Evolutionary conservation across 208 protist species (phyloP).

Genomic region (Polymyxa betae): DNA sequence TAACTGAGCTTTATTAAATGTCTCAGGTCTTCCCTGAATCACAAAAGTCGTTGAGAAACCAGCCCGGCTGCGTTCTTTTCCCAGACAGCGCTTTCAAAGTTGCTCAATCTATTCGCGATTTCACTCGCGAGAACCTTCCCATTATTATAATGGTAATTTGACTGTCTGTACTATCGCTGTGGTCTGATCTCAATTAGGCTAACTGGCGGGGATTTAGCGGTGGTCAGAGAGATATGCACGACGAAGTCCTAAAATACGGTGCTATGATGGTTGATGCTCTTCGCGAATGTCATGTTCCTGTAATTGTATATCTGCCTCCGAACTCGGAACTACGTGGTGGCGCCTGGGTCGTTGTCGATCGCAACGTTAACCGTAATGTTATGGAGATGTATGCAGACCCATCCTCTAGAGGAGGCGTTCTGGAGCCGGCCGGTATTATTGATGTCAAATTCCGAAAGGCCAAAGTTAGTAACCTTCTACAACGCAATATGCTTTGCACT

Average conservation of each 20-base stretch:
- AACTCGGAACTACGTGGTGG: slow-evolving; percentile 91
- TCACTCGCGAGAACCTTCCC: slow-evolving; percentile 91
- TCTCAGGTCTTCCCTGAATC: not conserved
- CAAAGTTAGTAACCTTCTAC: slow-evolving; percentile 76
- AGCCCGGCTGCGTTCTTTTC: slow-evolving; percentile 83
- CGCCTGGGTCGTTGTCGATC: slow-evolving; percentile 96
- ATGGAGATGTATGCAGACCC: slow-evolving; percentile 96
- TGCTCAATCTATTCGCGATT: slow-evolving; percentile 93
- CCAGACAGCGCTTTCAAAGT: slow-evolving; percentile 96
- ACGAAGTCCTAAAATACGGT: slow-evolving; percentile 98
- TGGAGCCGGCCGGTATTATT: slow-evolving; percentile 90
- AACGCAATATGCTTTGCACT: not conserved
- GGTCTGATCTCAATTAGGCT: slow-evolving; percentile 71
- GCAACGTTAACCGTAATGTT: slow-evolving; percentile 91
- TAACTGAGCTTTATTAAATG: not conserved
- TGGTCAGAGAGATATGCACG: slow-evolving; percentile 97
- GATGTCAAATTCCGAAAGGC: slow-evolving; percentile 90
- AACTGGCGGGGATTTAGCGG: slow-evolving; percentile 98
- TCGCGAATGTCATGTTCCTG: slow-evolving; percentile 85
- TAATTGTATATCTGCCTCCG: slow-evolving; percentile 96
- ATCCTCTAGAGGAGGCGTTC: slow-evolving; percentile 86
- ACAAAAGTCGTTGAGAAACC: not conserved
- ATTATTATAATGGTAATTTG: slow-evolving; percentile 78
- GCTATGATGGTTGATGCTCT: slow-evolving; percentile 96
- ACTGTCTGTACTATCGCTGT: not conserved